Conservation (phyloP, 495 filamentous ascomycete genomes). For the Penicillium paxilli region DNA sequence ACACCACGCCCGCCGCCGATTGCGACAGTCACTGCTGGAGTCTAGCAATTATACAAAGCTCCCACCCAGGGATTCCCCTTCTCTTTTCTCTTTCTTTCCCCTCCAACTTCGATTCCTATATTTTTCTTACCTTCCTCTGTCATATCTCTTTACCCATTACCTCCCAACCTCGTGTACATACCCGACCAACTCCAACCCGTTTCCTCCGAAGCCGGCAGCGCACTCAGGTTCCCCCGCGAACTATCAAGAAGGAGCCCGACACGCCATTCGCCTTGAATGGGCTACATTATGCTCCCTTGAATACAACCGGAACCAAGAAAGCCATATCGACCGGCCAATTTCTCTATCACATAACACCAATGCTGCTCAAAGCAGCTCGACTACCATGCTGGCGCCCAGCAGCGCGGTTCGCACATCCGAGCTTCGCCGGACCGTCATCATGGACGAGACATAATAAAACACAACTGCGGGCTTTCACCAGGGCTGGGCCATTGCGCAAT, state of each 20-base stretch:
- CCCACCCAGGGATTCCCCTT: background rate
- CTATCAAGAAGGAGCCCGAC: conserved; percentile 18
- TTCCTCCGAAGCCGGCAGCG: conserved; percentile 46
- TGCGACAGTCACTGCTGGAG: conserved; percentile 18
- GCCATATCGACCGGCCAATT: background rate
- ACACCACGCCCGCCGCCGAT: conserved; percentile 20
- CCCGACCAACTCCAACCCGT: conserved; percentile 1
- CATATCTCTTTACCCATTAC: background rate
- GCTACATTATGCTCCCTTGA: conserved; percentile 35
- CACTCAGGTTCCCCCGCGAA: conserved; percentile 25
- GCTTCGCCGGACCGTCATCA: conserved; percentile 29
- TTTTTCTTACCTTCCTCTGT: conserved; percentile 1
- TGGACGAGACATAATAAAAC: conserved; percentile 23
- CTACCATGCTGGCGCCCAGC: conserved; percentile 42
- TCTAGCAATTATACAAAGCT: conserved; percentile 2
- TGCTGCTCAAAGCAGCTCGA: conserved; percentile 48
- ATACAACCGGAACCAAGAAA: background rate
- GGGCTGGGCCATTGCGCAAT: conserved; percentile 18
- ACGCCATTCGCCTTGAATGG: conserved; percentile 10
- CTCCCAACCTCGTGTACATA: background rate
- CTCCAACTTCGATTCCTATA: background rate
- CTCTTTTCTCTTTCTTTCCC: background rate
- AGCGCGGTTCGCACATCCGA: conserved; percentile 29
- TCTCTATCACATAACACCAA: conserved; percentile 19
- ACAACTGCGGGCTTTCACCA: conserved; percentile 34